Evolutionary conservation across 2,329 filamentous ascomycete genomes (phyloP), one percentile per base, ranked within the genome.

Genomic region (Alternaria angustiovoidea): DNA sequence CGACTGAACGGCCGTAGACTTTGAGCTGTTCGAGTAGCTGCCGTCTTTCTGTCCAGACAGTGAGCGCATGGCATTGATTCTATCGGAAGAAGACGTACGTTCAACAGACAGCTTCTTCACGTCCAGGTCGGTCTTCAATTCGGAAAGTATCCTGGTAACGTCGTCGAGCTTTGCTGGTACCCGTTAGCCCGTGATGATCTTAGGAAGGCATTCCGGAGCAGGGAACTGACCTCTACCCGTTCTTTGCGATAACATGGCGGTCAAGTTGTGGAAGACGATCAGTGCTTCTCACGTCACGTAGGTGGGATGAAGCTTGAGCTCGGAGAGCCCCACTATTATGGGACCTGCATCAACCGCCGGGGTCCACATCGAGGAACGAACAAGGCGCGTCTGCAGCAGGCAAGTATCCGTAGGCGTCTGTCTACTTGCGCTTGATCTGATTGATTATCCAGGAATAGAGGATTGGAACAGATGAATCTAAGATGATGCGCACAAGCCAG

Each of bases 1-100:
- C 82, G 7, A 89, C 87, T 69, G 90, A 88, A 61, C 93, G 88
- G 7, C 93, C 91, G 71, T 91, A 87, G 32, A 94, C 82, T 78
- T 97, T 97, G 49, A 97, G 83, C 68, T 93, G 78, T 52, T 84
- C 79, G 20, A 89, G 80, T 16, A 80, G 75, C 9, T 83, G 79
- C 68, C 88, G 86, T 63, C 88, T 86, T 72, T 91, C 91, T 93
- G 63, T 14, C 16, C 22, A 8, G 5, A 0, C 24, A 7, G 34
- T 74, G 14, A 73, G 68, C 43, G 53, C 24, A 14, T 36, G 20
- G 16, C 5, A 22, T 4, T 20, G 0, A 12, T 36, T 36, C 12
- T 16, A 16, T 36, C 8, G 12, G 1, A 39, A 7, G 20, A 16
- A 48, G 14, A 38, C 85, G 77, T 80, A 92, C 91, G 83, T 66